Evolutionary conservation across 768 basidiomycete genomes (phyloP).

Genomic region (Coprinopsis cinerea): DNA sequence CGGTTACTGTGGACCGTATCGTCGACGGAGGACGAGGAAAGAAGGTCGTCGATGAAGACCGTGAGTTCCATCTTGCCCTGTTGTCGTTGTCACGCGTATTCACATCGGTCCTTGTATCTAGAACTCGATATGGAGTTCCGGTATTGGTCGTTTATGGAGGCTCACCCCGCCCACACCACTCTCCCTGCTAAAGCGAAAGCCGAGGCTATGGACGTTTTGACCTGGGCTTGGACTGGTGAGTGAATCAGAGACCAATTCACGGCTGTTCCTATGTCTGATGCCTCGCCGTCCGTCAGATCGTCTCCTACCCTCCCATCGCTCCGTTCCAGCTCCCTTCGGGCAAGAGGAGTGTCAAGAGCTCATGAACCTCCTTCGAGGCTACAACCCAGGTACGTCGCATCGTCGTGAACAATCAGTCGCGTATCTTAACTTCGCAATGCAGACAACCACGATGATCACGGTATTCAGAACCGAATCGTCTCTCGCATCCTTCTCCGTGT

Average conservation of each 20-base stretch:
- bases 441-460: slow-evolving; percentile 30
- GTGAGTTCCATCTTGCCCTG: slow-evolving; percentile 26
- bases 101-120: slow-evolving; percentile 21
- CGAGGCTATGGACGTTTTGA: slow-evolving; percentile 72
- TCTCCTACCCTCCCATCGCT: slow-evolving; percentile 53
- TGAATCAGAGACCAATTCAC: not conserved
- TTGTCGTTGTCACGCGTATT: not conserved
- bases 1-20: slow-evolving; percentile 38
- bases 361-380: slow-evolving; percentile 44
- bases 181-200: slow-evolving; percentile 50
- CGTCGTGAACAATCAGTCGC: too few relatives aligned
- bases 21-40: slow-evolving; percentile 17
- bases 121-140: slow-evolving; percentile 72
- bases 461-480: slow-evolving; percentile 53
- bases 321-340: slow-evolving; percentile 59
- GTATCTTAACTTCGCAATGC: not conserved
- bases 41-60: slow-evolving; percentile 32
- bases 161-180: slow-evolving; percentile 66
- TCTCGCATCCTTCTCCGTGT: slow-evolving; percentile 65
- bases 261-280: not conserved
- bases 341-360: slow-evolving; percentile 77
- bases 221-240: slow-evolving; percentile 75
- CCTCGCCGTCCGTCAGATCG: slow-evolving; percentile 40
- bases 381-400: slow-evolving; percentile 17
- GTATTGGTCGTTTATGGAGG: slow-evolving; percentile 79